Evolutionary conservation across 805 yeast species (phyloP).

Genomic region (Candida broadrunensis): DNA sequence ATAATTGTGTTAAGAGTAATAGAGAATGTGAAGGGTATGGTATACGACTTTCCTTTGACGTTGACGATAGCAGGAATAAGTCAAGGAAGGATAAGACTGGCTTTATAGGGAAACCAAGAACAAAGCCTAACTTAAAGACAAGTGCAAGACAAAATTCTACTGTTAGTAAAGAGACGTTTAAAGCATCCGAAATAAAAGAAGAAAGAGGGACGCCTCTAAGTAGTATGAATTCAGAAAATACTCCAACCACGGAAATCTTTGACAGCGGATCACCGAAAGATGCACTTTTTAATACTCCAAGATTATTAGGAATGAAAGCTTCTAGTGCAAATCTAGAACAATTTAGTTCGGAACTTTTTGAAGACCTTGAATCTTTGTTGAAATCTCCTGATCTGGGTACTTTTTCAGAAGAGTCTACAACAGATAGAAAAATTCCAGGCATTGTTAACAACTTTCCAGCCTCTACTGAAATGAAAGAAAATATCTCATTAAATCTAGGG

Average conservation of each 20-base stretch:
- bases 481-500: constrained; percentile 1
- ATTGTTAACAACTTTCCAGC: background rate
- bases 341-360: constrained; percentile 21
- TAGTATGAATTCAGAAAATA: background rate
- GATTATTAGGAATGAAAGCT: constrained; percentile 1
- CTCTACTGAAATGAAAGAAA: background rate
- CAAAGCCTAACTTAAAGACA: background rate
- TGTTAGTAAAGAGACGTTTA: background rate
- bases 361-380: constrained; percentile 21
- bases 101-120: constrained; percentile 4
- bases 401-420: background rate
- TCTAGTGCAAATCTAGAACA: constrained; percentile 17
- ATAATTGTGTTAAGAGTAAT: constrained; percentile 44
- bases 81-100: constrained; percentile 2
- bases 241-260: background rate
- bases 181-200: background rate
- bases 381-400: constrained; percentile 4
- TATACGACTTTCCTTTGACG: constrained; percentile 46
- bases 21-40: constrained; percentile 51
- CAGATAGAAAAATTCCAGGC: background rate
- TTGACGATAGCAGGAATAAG: constrained; percentile 30
- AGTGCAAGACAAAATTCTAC: constrained; percentile 1
- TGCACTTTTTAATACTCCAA: background rate
- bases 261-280: background rate
- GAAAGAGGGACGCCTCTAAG: background rate